Base-by-base conservation (phyloP, 2,329 filamentous ascomycete species). In the Lojkania enalia region DNA sequence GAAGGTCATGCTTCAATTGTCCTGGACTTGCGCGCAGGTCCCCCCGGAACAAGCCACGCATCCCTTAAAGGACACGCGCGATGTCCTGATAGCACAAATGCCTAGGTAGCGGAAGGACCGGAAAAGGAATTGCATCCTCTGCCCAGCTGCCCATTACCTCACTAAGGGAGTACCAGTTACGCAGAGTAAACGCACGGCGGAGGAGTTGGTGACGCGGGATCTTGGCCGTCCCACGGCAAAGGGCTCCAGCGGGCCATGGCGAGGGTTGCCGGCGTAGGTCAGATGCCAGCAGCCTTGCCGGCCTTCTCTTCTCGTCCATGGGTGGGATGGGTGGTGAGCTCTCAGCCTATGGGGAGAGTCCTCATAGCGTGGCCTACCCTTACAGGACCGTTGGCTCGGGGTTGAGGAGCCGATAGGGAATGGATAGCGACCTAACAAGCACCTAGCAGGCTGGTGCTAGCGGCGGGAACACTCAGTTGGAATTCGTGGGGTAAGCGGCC, bases 401-500 rank as follows among this genome's bases (percentile, higher is more conserved):
- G 14, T 12, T 23, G 37, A 35, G 33, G 38, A 41, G 30, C 43
- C 43, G 43, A 23, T 23, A 20, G 35, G 30, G 31, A 39, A 38
- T 33, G 42, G 35, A 25, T 35, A 4, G 35, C 25, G 21, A 7
- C 23, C n/a, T n/a, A n/a, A n/a, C n/a, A n/a, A n/a, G n/a, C n/a
- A 20, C n/a, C 31, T 21, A 33, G 19, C 19, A 35, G 31, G 12
- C 20, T 46, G 37, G 18, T 16, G 36, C 36, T 39, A 45, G 42
- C 35, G 16, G 35, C 21, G 37, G 43, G 35, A 32, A 38, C 23
- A 21, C 21, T 11, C 20, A 19, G 11, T 36, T 33, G 30, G 39
- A 15, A 32, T 41, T 46, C 21, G 29, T 47, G 44, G 44, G 44
- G 44, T 47, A 47, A 46, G 43, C 43, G 30, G 31, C 31, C 30